These are phyloP conservation scores for Selaginella tamariscina DNA, from an alignment of 75 land plant genomes.

Conservation along the genomic window DNA sequence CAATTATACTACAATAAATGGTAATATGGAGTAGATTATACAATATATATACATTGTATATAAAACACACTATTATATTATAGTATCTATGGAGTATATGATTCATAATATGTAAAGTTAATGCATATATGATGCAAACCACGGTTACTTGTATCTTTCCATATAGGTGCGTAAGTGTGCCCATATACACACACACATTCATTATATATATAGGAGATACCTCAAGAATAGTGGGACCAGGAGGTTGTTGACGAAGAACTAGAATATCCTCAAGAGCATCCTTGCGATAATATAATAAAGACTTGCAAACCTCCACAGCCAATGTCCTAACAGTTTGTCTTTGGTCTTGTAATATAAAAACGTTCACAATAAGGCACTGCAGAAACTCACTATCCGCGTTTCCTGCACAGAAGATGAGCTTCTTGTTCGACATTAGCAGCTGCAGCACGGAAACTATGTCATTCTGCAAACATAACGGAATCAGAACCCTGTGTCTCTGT, in stretches of 20 bases:
- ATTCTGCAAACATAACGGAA: no score
- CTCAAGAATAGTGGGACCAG: no score
- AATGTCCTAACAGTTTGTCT: conserved; percentile 41
- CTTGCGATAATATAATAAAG: conserved; percentile 66
- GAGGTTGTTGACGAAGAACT: no score
- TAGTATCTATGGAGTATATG: no score
- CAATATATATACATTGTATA: no score
- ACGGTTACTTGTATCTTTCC: conserved; percentile 70
- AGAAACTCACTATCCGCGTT: conserved; percentile 71
- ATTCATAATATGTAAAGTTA: background rate
- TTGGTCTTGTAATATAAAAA: conserved; percentile 58
- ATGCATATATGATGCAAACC: background rate
- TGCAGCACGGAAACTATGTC: conserved; percentile 71
- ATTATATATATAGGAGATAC: no score
- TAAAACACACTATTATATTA: no score
- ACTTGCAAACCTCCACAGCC: conserved; percentile 60
- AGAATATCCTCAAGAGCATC: conserved; percentile 79
- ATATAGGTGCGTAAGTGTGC: no score
- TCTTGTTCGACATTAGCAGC: conserved; percentile 67
- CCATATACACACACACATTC: no score
- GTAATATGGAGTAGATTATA: no score
- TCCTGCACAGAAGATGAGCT: conserved; percentile 79
- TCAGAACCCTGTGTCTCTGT: no score
- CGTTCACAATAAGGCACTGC: conserved; percentile 74
- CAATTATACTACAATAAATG: no score